Evolutionary conservation across 225 moss, liverwort and hornwort genomes (phyloP), one percentile per base, ranked within the genome.

Genomic region (Pseudisothecium myosuroides): DNA sequence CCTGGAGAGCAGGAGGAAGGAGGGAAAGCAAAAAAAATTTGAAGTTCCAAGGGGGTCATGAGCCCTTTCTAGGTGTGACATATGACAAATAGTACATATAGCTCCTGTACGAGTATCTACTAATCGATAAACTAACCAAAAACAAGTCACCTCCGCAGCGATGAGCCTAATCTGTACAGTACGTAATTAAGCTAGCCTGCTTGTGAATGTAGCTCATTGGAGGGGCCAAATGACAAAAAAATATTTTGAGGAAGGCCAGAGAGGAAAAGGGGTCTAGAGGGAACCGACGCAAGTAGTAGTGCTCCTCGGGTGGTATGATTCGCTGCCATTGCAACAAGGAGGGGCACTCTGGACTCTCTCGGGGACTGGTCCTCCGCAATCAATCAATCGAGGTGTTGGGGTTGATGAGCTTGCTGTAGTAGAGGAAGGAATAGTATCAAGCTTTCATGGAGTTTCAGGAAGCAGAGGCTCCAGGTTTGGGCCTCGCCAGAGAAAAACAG

Each of bases 261-360:
- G 80, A 72, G 65, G 7, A 14, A 13, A 54, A 68, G 87, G 85
- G 61, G 69, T 87, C 83, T 71, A 39, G 85, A 90, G 68, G 56
- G 87, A 59, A 81, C 43, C 43, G 81, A 85, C 66, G 83, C 87
- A 86, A 88, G 92, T 89, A 64, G 83, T 65, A 76, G 73, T 88
- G 81, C 78, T 87, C 85, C 89, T 92, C 89, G 81, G 94, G 94
- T 93, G 91, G 94, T 93, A 88, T 88, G 94, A 94, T 94, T 94
- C 93, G 93, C 94, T 94, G 90, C 94, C 94, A 94, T 94, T 92
- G 94, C 94, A 94, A 89, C 89, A 90, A 90, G 82, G 82, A 94
- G 92, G 93, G 88, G 89, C 85, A 83, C 18, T 61, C 75, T 71
- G 59, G 90, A 87, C 89, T 87, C 89, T 87, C 87, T 87, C 49